Conservation (phyloP, 305 asterid species). For the Solanum aculeatissimum region DNA sequence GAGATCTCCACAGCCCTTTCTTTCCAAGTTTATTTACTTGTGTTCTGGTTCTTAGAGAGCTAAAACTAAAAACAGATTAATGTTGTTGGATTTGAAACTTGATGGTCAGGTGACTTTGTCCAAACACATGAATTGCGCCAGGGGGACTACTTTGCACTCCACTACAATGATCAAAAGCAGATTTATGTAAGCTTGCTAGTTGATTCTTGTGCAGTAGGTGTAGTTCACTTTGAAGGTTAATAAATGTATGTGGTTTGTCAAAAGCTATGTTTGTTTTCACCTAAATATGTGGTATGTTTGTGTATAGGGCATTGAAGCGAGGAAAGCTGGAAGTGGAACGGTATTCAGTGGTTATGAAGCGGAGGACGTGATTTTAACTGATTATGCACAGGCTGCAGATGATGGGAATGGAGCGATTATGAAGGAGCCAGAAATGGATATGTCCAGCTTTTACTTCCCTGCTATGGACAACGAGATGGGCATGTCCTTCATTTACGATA, state of each 20-base stretch:
- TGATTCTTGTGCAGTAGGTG: neutral
- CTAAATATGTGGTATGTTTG: neutral
- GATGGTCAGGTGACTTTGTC: constrained; percentile 46
- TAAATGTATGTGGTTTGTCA: neutral
- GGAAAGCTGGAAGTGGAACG: constrained; percentile 20
- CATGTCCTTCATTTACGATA: constrained; percentile 33
- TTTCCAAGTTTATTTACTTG: neutral
- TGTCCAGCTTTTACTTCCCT: constrained; percentile 11
- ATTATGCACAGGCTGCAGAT: neutral
- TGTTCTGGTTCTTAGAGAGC: neutral
- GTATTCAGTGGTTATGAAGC: constrained; percentile 1
- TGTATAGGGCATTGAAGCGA: constrained; percentile 59
- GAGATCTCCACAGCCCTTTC: neutral
- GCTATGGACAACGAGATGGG: constrained; percentile 12
- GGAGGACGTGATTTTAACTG: constrained; percentile 9
- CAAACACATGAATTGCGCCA: constrained; percentile 34
- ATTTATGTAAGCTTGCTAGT: constrained; percentile 37
- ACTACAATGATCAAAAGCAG: constrained; percentile 41
- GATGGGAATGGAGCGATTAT: neutral
- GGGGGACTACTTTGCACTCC: constrained; percentile 54
- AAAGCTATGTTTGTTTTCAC: neutral
- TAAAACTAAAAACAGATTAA: neutral
- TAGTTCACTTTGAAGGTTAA: neutral
- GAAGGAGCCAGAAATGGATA: constrained; percentile 1
- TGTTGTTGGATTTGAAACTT: neutral